Evolutionary conservation across 192 early-diverging fungal genomes (phyloP).

Genomic region (Physocladia obscura): DNA sequence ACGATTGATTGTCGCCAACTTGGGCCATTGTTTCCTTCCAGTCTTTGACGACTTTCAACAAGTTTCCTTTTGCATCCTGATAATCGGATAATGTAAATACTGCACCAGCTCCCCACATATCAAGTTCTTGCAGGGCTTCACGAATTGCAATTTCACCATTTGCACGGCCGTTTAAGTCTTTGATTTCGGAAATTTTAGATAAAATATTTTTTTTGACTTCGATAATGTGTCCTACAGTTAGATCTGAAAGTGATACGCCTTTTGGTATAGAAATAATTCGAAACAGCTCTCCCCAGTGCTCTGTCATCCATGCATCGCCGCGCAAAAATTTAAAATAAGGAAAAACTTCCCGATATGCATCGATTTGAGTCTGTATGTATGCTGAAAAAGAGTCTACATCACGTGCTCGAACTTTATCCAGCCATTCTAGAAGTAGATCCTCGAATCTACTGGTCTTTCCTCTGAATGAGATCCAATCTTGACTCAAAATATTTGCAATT

Average conservation of each 20-base stretch:
- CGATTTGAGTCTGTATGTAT: conserved; percentile 44
- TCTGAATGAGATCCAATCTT: conserved; percentile 61
- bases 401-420: conserved; percentile 34
- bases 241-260: conserved; percentile 42
- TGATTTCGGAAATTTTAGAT: conserved; percentile 44
- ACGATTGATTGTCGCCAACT: conserved; percentile 60
- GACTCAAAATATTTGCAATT: conserved; percentile 23
- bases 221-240: conserved; percentile 49
- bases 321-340: conserved; percentile 53
- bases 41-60: conserved; percentile 51
- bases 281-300: conserved; percentile 62
- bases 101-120: conserved; percentile 57
- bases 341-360: conserved; percentile 35
- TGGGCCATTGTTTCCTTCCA: conserved; percentile 63
- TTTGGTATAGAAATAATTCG: conserved; percentile 41
- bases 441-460: conserved; percentile 45
- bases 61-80: conserved; percentile 47
- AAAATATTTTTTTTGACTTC: conserved; percentile 31
- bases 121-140: conserved; percentile 59
- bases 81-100: conserved; percentile 52
- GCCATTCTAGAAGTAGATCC: conserved; percentile 46
- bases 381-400: conserved; percentile 37
- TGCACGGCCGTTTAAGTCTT: conserved; percentile 56
- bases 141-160: conserved; percentile 58
- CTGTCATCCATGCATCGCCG: conserved; percentile 57